Evolutionary conservation across 2,329 filamentous ascomycete genomes (phyloP), one percentile per base, ranked within the genome.

Genomic region (Diaporthe vexans): DNA sequence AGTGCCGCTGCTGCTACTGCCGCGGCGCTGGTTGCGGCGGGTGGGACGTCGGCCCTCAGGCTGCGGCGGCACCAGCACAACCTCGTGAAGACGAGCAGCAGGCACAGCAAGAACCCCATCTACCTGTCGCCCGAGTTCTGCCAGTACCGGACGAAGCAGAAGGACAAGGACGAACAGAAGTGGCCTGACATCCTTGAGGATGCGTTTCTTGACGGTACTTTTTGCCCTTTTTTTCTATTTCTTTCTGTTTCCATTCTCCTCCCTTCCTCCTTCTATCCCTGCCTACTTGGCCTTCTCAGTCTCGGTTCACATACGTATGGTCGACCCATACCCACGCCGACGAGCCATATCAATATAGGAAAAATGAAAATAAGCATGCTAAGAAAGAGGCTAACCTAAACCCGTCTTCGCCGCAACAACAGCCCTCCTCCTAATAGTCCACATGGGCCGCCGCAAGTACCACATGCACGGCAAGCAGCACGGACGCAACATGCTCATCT

Each of bases 401-500:
- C 33, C 19, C 21, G 10, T 48, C 8, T 65, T 11, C 46, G 17
- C 6, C 19, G 19, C 19, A 46, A 35, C 33, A 35, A 35, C 75
- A 93, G 91, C 91, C 72, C 86, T 93, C 17, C 83, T 93, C 67
- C 84, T 92, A 65, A 91, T 93, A 80, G 91, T 91, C 58, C 87
- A 89, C 77, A 92, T 93, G 88, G 91, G 91, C 43, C 87, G 91
- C 68, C 88, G 90, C 78, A 93, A 93, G 83, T 92, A 91, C 79
- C 91, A 88, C 74, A 91, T 91, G 83, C 88, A 88, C 76, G 88
- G 89, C 48, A 89, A 91, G 80, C 88, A 90, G 52, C 90, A 91
- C 77, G 91, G 92, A 6, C 89, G 92, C 65, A 94, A 94, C 82
- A 92, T 93, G 88, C 86, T 94, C 73, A 93, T 94, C 78, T 89